These are phyloP conservation scores for Argentina anserina DNA, from an alignment of 306 rosid species.

Conservation along the genomic window DNA sequence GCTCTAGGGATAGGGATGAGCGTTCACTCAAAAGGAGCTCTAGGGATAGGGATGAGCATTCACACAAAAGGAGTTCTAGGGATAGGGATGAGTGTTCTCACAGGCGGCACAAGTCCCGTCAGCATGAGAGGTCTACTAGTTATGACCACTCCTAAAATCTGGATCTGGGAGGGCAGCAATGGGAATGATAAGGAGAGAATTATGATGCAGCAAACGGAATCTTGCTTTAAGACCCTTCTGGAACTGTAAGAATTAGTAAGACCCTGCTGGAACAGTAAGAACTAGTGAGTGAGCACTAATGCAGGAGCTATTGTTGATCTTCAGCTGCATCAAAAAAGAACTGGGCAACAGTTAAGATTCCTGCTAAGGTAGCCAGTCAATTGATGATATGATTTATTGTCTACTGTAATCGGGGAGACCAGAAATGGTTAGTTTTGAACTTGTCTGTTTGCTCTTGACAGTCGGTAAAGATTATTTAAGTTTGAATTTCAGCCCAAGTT, in stretches of 20 bases:
- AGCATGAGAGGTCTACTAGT: slow-evolving; percentile 24
- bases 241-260: not conserved
- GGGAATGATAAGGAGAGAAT: not conserved
- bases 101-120: slow-evolving; percentile 41
- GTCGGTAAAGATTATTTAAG: not conserved
- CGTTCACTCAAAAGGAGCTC: slow-evolving; percentile 23
- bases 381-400: not conserved
- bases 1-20: slow-evolving; percentile 36
- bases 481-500: not conserved
- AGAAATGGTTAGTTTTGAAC: not conserved
- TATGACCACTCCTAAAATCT: not conserved
- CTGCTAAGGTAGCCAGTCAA: not conserved
- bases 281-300: not conserved
- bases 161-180: not conserved
- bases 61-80: slow-evolving; percentile 15
- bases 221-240: not conserved
- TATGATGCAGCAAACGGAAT: not conserved
- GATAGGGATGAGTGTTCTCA: slow-evolving; percentile 44
- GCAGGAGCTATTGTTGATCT: not conserved
- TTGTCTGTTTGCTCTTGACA: not conserved
- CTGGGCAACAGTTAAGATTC: not conserved
- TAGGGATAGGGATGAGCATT: slow-evolving; percentile 24
- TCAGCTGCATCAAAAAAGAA: not conserved
- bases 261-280: not conserved
- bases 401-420: not conserved